Evolutionary conservation across 805 yeast species (phyloP), one percentile per base, ranked within the genome.

Genomic region (Yamadazyma sp.): DNA sequence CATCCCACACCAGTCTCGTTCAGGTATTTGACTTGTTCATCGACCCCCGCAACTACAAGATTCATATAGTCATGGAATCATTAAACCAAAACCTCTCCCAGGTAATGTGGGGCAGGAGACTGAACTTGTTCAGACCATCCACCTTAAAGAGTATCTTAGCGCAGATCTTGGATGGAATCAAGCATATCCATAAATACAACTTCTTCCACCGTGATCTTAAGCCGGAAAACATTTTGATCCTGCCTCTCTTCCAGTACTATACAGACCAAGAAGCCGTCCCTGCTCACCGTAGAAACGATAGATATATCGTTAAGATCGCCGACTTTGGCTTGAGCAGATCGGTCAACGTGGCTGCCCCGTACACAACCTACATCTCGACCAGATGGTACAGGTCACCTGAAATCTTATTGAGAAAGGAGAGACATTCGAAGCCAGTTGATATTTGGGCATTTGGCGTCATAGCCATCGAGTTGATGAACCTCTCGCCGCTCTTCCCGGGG

Each of bases 311-410:
- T 7, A 85, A 85, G 56, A 62, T 85, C 29, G 90, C 90, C 2
- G 95, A 85, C 58, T 85, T 81, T 59, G 95, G 95, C 0, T 66
- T 85, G 41, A 84, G 91, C 9, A 73, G 93, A 48, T 76, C 75
- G 42, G 64, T 75, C 8, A 60, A 67, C 31, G 76, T 77, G 53
- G 59, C 55, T 18, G 70, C 67, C 40, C 77, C 78, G 1, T 84
- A 77, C 52, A 85, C 95, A 0, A 80, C 83, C 2, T 85, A 85
- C 48, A 87, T 85, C 5, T 80, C 91, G 0, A 85, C 95, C 0
- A 73, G 95, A 51, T 85, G 95, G 95, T 85, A 85, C 52, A 67
- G 95, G 45, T 77, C 91, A 0, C 95, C 95, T 0, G 95, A 85
- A 55, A 82, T 85, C 14, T 64, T 85, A 31, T 62, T 85, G 40